A percentile compares a stretch with the other conserved stretches of the same genome.
phyloP scores from a whole-genome alignment of 345 rosid genomes.

The Citrus cavaleriei region DNA sequence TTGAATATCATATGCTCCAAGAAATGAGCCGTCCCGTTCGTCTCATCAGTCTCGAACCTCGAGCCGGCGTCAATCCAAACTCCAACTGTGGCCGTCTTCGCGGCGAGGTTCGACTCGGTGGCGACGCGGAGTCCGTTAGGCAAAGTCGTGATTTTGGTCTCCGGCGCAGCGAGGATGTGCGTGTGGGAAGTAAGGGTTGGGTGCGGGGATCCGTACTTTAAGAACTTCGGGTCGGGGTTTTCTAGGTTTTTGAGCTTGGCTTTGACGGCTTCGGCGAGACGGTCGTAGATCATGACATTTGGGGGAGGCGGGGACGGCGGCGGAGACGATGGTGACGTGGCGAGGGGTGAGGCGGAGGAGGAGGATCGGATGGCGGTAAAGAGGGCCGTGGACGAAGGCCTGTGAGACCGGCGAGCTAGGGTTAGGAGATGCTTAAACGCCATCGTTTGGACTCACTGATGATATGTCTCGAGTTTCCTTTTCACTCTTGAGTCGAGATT shows the following conservation, averaged over 20 bases:
- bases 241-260: slow-evolving; percentile 62
- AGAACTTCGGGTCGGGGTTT: slow-evolving; percentile 83
- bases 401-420: slow-evolving; percentile 56
- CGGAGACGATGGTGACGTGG: slow-evolving; percentile 21
- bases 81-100: slow-evolving; percentile 84
- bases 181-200: slow-evolving; percentile 63
- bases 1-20: slow-evolving; percentile 98
- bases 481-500: neutral
- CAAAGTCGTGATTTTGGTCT: slow-evolving; percentile 87
- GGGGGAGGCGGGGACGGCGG: slow-evolving; percentile 56
- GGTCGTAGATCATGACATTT: slow-evolving; percentile 74
- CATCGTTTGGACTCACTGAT: slow-evolving; percentile 24
- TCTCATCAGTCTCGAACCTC: slow-evolving; percentile 77
- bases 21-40: slow-evolving; percentile 93
- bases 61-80: slow-evolving; percentile 99
- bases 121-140: slow-evolving; percentile 89
- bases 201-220: slow-evolving; percentile 83
- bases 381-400: slow-evolving; percentile 15
- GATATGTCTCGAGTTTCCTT: neutral
- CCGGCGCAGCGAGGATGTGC: slow-evolving; percentile 81
- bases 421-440: slow-evolving; percentile 45
- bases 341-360: slow-evolving; percentile 40
- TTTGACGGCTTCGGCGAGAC: slow-evolving; percentile 58
- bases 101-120: slow-evolving; percentile 76
- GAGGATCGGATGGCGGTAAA: slow-evolving; percentile 35